These are phyloP conservation scores for Sphaerulina vaccinii DNA, from an alignment of 2,329 filamentous ascomycete genomes.

Conservation along the genomic window DNA sequence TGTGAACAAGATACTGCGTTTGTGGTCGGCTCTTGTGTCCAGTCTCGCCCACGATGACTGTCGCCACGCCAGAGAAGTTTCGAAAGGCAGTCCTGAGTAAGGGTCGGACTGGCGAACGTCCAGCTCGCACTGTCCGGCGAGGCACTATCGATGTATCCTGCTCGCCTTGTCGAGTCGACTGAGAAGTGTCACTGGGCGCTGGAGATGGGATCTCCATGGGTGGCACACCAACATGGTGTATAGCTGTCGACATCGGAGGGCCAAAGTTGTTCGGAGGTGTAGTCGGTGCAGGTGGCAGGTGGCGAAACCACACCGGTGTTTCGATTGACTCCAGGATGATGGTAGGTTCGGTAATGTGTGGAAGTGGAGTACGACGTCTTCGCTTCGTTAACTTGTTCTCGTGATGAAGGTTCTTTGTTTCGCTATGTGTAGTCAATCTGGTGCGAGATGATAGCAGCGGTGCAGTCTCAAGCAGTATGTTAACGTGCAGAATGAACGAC, in stretches of 20 bases:
- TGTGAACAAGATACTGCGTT: slow-evolving; percentile 49
- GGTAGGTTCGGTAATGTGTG: background rate
- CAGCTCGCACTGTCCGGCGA: slow-evolving; percentile 17
- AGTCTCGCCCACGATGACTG: slow-evolving; percentile 41
- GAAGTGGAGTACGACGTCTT: background rate
- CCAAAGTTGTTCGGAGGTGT: slow-evolving; percentile 22
- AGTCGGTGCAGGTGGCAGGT: slow-evolving; percentile 24
- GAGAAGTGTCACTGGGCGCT: slow-evolving; percentile 26
- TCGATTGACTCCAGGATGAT: slow-evolving; percentile 33
- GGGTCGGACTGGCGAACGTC: slow-evolving; percentile 33
- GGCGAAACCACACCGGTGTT: slow-evolving; percentile 36
- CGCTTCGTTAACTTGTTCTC: background rate
- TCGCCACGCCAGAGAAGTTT: slow-evolving; percentile 43
- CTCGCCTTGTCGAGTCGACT: slow-evolving; percentile 26
- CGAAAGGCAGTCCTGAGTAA: slow-evolving; percentile 40
- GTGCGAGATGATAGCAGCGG: background rate
- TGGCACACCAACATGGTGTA: slow-evolving; percentile 26
- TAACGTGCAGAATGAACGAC: background rate
- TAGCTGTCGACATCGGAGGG: slow-evolving; percentile 25
- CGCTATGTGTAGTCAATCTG: background rate
- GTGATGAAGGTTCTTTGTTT: slow-evolving; percentile 17
- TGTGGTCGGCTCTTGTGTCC: slow-evolving; percentile 28
- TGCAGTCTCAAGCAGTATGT: background rate
- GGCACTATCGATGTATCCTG: slow-evolving; percentile 16
- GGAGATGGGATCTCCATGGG: slow-evolving; percentile 33